phyloP scores from a whole-genome alignment of 2,329 filamentous ascomycete genomes.

The Exserohilum turcica region DNA sequence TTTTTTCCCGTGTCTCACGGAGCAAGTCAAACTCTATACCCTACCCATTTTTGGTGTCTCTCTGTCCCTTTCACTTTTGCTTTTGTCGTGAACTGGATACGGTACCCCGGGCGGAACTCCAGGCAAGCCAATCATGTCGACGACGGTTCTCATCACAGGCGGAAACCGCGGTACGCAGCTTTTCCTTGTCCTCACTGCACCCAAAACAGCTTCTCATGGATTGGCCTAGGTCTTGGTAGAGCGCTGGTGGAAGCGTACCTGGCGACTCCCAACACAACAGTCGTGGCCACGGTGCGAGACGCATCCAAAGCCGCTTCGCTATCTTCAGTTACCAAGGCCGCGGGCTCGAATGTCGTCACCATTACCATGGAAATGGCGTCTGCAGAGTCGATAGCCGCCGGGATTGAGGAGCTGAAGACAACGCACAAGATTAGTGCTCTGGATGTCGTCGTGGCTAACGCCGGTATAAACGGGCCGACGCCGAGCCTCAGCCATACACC shows the following conservation, averaged over 20 bases:
- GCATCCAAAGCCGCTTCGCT: slow-evolving; percentile 33
- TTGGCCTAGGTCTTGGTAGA: slow-evolving; percentile 42
- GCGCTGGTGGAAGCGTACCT: slow-evolving; percentile 45
- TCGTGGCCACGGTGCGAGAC: slow-evolving; percentile 51
- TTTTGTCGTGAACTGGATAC: no score
- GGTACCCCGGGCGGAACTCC: neutral
- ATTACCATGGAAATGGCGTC: slow-evolving; percentile 20
- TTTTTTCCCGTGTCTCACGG: no score
- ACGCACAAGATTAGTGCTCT: neutral
- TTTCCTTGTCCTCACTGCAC: neutral
- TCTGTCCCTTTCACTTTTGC: no score
- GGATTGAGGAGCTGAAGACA: neutral
- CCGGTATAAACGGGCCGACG: neutral
- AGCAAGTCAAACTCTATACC: no score
- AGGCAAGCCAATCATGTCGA: neutral
- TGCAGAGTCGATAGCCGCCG: slow-evolving; percentile 31
- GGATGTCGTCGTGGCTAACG: neutral
- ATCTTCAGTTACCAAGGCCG: slow-evolving; percentile 2
- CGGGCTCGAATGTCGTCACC: slow-evolving; percentile 3
- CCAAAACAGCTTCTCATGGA: neutral
- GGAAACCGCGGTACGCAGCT: slow-evolving; percentile 35
- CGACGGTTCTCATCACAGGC: slow-evolving; percentile 39
- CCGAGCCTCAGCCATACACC: neutral
- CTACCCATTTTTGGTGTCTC: no score
- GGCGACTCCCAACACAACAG: slow-evolving; percentile 43